Percentiles rank a stretch among this genome's conserved stretches.
phyloP scores from a whole-genome alignment of 345 rosid genomes.

The Garcia nutans region DNA sequence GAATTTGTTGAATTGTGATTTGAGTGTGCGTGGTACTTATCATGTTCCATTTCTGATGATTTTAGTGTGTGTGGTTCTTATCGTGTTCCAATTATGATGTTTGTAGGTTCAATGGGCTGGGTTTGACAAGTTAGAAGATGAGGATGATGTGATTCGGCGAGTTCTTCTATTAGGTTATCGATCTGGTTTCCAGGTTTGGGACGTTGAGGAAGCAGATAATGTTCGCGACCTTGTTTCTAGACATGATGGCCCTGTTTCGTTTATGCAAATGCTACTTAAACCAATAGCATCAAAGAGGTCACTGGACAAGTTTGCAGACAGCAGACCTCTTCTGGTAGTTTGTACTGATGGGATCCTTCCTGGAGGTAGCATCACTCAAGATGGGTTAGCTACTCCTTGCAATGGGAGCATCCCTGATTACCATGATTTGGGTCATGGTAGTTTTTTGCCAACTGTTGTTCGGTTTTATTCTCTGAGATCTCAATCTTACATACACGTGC shows the following conservation, averaged over 20 bases:
- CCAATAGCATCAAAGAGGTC: slow-evolving; percentile 40
- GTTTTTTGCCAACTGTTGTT: slow-evolving; percentile 50
- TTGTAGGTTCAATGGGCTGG: slow-evolving; percentile 90
- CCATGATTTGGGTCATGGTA: slow-evolving; percentile 45
- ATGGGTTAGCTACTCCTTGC: slow-evolving; percentile 35
- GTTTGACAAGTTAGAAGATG: slow-evolving; percentile 80
- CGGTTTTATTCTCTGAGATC: slow-evolving; percentile 78
- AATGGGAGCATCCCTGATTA: slow-evolving; percentile 38
- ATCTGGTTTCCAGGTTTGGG: slow-evolving; percentile 97
- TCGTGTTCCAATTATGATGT: slow-evolving; percentile 15
- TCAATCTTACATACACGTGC: slow-evolving; percentile 63
- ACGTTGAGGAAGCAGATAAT: slow-evolving; percentile 84
- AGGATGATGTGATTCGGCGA: slow-evolving; percentile 44
- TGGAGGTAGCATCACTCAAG: slow-evolving; percentile 41
- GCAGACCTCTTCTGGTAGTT: slow-evolving; percentile 72
- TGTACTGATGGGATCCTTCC: slow-evolving; percentile 55
- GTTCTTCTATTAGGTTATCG: slow-evolving; percentile 76
- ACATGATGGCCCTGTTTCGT: slow-evolving; percentile 75
- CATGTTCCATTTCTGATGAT: slow-evolving; percentile 10
- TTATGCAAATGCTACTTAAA: slow-evolving; percentile 79
- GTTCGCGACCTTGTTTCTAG: slow-evolving; percentile 71
- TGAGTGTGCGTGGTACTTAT: slow-evolving; percentile 4
- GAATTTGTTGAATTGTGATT: background rate
- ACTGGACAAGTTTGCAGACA: slow-evolving; percentile 51
- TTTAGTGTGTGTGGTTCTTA: slow-evolving; percentile 3